These are phyloP conservation scores for Trypanosoma avium DNA, from an alignment of 208 protist genomes.

Conservation along the genomic window DNA sequence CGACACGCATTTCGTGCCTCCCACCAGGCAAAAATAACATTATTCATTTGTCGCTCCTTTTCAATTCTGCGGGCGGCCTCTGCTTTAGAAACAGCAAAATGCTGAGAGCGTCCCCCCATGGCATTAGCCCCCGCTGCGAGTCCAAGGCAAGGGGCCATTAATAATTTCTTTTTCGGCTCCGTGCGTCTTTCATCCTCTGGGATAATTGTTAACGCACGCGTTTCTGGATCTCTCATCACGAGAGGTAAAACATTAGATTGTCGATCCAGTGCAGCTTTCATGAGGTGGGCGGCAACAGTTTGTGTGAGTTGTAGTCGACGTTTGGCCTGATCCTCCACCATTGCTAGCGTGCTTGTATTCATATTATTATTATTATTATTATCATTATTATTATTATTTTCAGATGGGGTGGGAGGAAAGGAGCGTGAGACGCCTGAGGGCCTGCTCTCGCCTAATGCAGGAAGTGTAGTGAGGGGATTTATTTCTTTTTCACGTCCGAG, in stretches of 20 bases:
- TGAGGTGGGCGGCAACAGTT: slow-evolving; percentile 21
- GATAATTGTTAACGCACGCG: not conserved
- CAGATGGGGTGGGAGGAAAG: no score
- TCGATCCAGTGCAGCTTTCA: slow-evolving; percentile 18
- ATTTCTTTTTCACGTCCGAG: no score
- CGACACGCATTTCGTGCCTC: slow-evolving; percentile 45
- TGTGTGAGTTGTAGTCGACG: slow-evolving; percentile 21
- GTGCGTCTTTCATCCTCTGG: slow-evolving; percentile 3
- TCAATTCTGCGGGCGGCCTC: slow-evolving; percentile 8
- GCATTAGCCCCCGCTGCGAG: slow-evolving; percentile 27
- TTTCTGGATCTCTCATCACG: slow-evolving; percentile 23
- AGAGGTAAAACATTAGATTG: slow-evolving; percentile 32
- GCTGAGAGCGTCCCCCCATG: slow-evolving; percentile 10
- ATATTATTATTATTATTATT: not conserved
- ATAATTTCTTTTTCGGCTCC: slow-evolving; percentile 5
- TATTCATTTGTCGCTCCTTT: slow-evolving; percentile 20
- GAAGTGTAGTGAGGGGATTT: no score
- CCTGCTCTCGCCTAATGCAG: no score
- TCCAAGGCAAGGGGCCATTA: slow-evolving; percentile 25
- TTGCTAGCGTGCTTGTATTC: no score
- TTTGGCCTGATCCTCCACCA: not conserved
- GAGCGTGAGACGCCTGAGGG: no score
- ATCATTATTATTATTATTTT: not conserved
- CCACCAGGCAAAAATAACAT: slow-evolving; percentile 59
- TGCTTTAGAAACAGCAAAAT: slow-evolving; percentile 8